These are phyloP conservation scores for Pisolithus albus DNA, from an alignment of 768 basidiomycete genomes.

Conservation along the genomic window DNA sequence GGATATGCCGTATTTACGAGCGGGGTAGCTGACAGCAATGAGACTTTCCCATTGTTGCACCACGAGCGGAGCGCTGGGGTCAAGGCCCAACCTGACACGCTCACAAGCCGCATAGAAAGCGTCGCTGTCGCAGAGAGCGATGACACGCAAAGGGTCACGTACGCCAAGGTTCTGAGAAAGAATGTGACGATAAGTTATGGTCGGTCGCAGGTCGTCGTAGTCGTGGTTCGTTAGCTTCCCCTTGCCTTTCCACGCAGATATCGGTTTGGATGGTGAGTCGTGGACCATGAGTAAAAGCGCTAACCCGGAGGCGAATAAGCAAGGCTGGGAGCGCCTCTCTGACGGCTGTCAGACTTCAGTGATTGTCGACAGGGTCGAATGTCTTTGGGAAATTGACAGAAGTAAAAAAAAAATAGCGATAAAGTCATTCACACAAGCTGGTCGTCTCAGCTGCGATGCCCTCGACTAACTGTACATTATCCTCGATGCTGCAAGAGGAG, in stretches of 20 bases:
- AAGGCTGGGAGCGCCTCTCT: no score
- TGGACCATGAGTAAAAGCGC: background rate
- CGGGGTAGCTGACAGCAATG: slow-evolving; percentile 96
- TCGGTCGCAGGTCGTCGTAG: slow-evolving; percentile 56
- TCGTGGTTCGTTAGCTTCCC: slow-evolving; percentile 37
- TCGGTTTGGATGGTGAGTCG: slow-evolving; percentile 17
- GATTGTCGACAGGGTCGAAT: no score
- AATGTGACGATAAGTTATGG: slow-evolving; percentile 75
- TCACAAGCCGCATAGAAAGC: slow-evolving; percentile 85
- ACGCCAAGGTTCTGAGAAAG: slow-evolving; percentile 61
- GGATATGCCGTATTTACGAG: slow-evolving; percentile 89
- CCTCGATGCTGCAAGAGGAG: slow-evolving; percentile 7
- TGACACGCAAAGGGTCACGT: slow-evolving; percentile 70
- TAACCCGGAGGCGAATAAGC: no score
- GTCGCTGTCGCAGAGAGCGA: slow-evolving; percentile 89
- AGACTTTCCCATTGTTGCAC: slow-evolving; percentile 84
- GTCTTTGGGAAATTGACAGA: no score
- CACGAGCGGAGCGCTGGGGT: slow-evolving; percentile 60
- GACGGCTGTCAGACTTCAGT: no score
- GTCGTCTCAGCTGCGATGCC: background rate
- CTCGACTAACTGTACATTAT: background rate
- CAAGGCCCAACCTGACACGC: slow-evolving; percentile 67
- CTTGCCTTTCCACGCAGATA: slow-evolving; percentile 50
- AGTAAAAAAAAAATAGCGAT: no score
- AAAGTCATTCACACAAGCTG: background rate